phyloP scores from a whole-genome alignment of 768 basidiomycete species.

The Amanita polypyramis region DNA sequence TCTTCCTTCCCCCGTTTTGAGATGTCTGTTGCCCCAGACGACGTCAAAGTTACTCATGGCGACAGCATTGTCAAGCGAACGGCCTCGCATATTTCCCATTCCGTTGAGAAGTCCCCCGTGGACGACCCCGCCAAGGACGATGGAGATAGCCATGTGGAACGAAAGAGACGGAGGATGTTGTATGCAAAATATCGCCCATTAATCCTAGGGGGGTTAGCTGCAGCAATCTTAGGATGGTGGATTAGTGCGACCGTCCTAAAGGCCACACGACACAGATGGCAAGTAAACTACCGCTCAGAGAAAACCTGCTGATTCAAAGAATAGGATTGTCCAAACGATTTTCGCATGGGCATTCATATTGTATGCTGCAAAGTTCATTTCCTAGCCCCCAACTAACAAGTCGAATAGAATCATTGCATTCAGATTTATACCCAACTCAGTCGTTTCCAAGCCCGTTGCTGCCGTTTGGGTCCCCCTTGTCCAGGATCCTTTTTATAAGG shows the following conservation, averaged over 20 bases:
- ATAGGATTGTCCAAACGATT: conserved; percentile 70
- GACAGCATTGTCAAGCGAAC: conserved; percentile 11
- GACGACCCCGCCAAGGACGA: neutral
- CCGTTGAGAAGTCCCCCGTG: conserved; percentile 13
- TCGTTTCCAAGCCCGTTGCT: conserved; percentile 60
- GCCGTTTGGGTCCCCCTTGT: conserved; percentile 62
- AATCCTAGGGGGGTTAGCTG: conserved; percentile 40
- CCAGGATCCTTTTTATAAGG: conserved; percentile 54
- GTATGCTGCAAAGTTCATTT: conserved; percentile 26
- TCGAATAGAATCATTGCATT: conserved; percentile 59
- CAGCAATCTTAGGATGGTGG: conserved; percentile 78
- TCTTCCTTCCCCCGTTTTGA: too few species aligned
- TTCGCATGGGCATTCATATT: conserved; percentile 78
- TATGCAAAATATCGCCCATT: conserved; percentile 26
- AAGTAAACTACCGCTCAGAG: conserved; percentile 11
- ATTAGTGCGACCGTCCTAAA: conserved; percentile 60
- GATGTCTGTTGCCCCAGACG: too few species aligned
- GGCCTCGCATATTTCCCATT: conserved; percentile 10
- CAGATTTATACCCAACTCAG: conserved; percentile 69
- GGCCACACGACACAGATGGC: conserved; percentile 72
- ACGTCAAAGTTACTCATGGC: neutral
- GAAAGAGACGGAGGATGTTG: conserved; percentile 2
- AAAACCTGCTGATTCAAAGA: conserved; percentile 4
- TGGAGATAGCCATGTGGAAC: neutral
- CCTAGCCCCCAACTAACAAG: conserved; percentile 1